A percentile compares a stretch with the other conserved stretches of the same genome.
Conservation (phyloP, 768 basidiomycete species). For the Crassisporium funariophilum region DNA sequence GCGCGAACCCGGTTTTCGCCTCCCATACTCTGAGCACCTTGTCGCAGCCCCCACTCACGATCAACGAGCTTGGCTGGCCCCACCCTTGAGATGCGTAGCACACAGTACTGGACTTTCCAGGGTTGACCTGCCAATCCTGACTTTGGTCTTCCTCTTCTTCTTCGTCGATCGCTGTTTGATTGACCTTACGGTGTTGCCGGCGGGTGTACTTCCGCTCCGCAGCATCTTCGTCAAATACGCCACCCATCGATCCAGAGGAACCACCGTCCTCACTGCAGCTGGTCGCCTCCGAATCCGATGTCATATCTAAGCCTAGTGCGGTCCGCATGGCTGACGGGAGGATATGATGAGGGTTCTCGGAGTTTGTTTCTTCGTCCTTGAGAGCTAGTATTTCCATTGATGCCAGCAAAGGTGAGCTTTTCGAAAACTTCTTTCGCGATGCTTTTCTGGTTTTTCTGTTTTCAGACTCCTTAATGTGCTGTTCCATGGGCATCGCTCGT, state of each 20-base stretch:
- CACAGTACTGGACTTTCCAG: conserved; percentile 27
- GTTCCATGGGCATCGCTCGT: too few species aligned
- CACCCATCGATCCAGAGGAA: too few species aligned
- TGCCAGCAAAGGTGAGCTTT: too few species aligned
- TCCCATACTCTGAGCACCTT: conserved; percentile 94
- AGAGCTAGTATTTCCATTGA: too few species aligned
- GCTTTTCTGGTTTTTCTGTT: too few species aligned
- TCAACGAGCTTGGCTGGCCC: conserved; percentile 82
- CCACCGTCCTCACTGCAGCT: not conserved
- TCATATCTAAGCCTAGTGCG: conserved; percentile 46
- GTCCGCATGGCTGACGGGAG: conserved; percentile 45
- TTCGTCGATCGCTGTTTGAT: not conserved
- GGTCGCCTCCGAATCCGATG: conserved; percentile 6
- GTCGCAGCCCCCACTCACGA: conserved; percentile 94
- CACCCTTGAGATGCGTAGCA: conserved; percentile 81
- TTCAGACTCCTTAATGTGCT: too few species aligned
- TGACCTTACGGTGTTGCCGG: not conserved
- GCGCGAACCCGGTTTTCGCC: conserved; percentile 70
- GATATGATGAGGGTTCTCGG: conserved; percentile 23
- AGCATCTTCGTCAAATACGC: too few species aligned
- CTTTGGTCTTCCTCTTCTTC: conserved; percentile 5
- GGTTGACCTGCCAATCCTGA: conserved; percentile 6
- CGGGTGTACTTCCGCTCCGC: not conserved
- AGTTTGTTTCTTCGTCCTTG: conserved; percentile 16
- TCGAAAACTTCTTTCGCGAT: too few species aligned